Evolutionary conservation across 1,284 basidiomycete genomes (phyloP), one percentile per base, ranked within the genome.

Genomic region (Thelephora terrestris): DNA sequence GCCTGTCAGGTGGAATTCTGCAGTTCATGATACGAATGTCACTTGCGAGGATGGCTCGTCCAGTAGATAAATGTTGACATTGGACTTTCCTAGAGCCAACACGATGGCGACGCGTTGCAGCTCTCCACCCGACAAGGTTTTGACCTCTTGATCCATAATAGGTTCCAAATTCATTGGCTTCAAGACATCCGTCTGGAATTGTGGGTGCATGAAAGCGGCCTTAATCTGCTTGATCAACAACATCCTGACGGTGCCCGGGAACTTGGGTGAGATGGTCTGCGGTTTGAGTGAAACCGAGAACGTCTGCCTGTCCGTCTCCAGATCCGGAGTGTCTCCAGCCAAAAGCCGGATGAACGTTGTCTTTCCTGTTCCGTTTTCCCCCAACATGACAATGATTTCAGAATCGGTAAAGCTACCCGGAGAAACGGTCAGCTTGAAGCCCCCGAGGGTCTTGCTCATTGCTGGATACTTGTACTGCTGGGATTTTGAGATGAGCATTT

Each of bases 331-430:
- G 55, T 92, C 82, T 45, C 93, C 94, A 7, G 91, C 91, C 48
- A 98, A 75, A 47, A 98, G 71, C 54, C 92, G 86, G 51, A 98
- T 90, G 63, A 98, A 90, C 0, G 93, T 98, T 44, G 94, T 96
- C 76, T 98, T 98, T 43, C 93, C 93, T 9, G 91, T 98, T 48
- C 93, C 93, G 66, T 98, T 98, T 75, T 98, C 93, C 52, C 93
- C 93, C 32, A 97, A 73, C 83, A 97, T 89, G 63, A 98, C 93
- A 56, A 97, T 91, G 64, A 97, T 97, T 64, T 98, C 93, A 1
- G 91, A 95, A 64, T 97, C 92, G 16, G 92, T 91, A 69, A 96
- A 97, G 45, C 78, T 78, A 25, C 94, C 94, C 0, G 66, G 69
- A 58, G 93, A 79, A 50, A 97, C 88, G 43, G 91, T 87, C 45